Evolutionary conservation across 2,329 filamentous ascomycete genomes (phyloP).

Genomic region (Claviceps spartinae): DNA sequence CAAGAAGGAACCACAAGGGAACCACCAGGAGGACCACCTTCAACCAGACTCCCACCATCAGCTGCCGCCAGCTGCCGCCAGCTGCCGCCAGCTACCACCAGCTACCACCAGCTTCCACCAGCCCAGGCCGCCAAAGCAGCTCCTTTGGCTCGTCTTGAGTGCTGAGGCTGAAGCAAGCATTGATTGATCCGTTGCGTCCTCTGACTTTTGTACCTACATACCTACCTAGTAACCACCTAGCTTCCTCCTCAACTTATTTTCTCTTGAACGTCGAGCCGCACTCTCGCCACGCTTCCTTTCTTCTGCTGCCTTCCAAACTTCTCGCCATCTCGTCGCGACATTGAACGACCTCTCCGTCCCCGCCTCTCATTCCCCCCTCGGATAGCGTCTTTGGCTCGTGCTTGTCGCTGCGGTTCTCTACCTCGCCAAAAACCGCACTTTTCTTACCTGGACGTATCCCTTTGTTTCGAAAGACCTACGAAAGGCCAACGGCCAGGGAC

Average conservation of each 20-base stretch:
- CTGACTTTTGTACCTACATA: not conserved
- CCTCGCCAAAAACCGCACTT: not conserved
- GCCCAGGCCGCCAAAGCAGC: constrained; percentile 1
- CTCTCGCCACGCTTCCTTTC: not conserved
- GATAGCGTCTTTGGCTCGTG: not conserved
- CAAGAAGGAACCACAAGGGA: too few relatives aligned
- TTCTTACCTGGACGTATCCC: not conserved
- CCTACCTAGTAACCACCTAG: not conserved
- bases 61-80: not conserved
- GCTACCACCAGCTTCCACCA: not conserved
- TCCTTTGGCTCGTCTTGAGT: constrained; percentile 1
- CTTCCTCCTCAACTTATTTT: constrained; percentile 1
- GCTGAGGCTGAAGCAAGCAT: constrained; percentile 8
- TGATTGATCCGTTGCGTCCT: not conserved
- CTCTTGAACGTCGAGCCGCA: constrained; percentile 5
- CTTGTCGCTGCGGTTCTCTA: not conserved
- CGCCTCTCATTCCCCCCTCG: not conserved
- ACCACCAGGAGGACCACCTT: not conserved
- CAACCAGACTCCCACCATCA: not conserved
- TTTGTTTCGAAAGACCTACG: not conserved
- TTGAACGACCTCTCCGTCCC: not conserved
- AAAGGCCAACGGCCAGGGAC: not conserved
- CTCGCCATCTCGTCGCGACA: not conserved
- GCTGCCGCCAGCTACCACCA: not conserved
- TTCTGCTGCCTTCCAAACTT: not conserved